Conservation (phyloP, 169 alveolate genomes). For the Eimeria praecox region DNA sequence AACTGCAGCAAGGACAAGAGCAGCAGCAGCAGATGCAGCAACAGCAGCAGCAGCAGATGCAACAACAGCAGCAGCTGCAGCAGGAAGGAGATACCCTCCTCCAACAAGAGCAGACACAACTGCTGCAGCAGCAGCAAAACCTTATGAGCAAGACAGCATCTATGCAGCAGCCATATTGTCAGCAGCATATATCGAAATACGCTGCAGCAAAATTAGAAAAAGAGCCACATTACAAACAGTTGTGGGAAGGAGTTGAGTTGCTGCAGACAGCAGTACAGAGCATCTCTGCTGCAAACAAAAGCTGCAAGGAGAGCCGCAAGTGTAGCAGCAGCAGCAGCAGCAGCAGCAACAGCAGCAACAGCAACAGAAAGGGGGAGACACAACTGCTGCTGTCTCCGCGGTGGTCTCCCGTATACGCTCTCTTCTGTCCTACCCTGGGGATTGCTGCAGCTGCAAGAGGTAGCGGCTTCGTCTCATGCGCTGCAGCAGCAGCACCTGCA, state of each 20-base stretch:
- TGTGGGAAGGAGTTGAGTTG: constrained; percentile 16
- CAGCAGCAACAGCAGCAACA: constrained; percentile 35
- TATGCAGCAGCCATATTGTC: neutral
- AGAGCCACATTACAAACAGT: neutral
- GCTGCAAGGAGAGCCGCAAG: neutral
- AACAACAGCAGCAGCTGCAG: neutral
- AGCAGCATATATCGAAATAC: neutral
- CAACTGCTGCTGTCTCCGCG: neutral
- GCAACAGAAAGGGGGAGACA: constrained; percentile 2
- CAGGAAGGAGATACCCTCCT: neutral
- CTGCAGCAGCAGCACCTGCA: neutral
- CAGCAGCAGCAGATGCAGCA: constrained; percentile 1
- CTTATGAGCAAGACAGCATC: neutral
- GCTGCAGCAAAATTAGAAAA: neutral
- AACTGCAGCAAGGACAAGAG: neutral
- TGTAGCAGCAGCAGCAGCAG: constrained; percentile 23
- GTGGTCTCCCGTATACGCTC: constrained; percentile 20
- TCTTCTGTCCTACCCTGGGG: constrained; percentile 28
- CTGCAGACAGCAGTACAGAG: constrained; percentile 17
- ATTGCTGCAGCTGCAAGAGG: constrained; percentile 41
- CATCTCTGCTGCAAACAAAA: neutral
- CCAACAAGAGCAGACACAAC: neutral
- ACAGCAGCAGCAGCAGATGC: neutral
- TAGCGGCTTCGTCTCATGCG: neutral
- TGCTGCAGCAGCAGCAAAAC: neutral